phyloP scores from a whole-genome alignment of 345 rosid genomes.

The Pseudoturritis turrita region DNA sequence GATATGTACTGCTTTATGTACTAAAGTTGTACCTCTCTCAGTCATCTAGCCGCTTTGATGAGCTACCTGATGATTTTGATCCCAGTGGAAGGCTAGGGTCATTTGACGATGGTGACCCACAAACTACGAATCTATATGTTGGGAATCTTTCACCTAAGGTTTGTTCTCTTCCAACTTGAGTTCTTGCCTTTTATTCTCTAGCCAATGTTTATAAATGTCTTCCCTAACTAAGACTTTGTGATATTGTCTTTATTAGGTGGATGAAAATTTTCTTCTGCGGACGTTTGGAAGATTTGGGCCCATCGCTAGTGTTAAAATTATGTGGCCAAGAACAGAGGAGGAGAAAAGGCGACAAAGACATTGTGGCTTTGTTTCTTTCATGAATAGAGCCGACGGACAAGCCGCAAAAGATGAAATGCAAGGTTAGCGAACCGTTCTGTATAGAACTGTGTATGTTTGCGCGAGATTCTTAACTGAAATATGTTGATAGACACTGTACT shows the following conservation, averaged over 20 bases:
- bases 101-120: conserved; percentile 92
- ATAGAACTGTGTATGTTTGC: neutral
- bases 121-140: conserved; percentile 83
- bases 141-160: conserved; percentile 90
- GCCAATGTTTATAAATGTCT: neutral
- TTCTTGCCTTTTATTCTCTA: conserved; percentile 8
- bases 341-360: conserved; percentile 77
- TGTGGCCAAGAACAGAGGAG: conserved; percentile 95
- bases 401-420: conserved; percentile 97
- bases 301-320: conserved; percentile 92
- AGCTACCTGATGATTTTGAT: conserved; percentile 87
- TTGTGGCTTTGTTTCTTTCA: conserved; percentile 86
- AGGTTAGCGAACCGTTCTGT: conserved; percentile 38
- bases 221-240: neutral
- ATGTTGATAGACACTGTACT: neutral
- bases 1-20: neutral
- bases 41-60: conserved; percentile 87
- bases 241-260: conserved; percentile 47
- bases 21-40: conserved; percentile 25
- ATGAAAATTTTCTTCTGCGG: conserved; percentile 82
- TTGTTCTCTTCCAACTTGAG: conserved; percentile 54
- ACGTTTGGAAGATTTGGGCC: conserved; percentile 98
- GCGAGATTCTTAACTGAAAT: neutral
- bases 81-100: conserved; percentile 89
- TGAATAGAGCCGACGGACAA: conserved; percentile 88